Evolutionary conservation across 371 early-diverging fungal species (phyloP), one percentile per base, ranked within the genome.

Genomic region (Encephalitozoon intestinalis): DNA sequence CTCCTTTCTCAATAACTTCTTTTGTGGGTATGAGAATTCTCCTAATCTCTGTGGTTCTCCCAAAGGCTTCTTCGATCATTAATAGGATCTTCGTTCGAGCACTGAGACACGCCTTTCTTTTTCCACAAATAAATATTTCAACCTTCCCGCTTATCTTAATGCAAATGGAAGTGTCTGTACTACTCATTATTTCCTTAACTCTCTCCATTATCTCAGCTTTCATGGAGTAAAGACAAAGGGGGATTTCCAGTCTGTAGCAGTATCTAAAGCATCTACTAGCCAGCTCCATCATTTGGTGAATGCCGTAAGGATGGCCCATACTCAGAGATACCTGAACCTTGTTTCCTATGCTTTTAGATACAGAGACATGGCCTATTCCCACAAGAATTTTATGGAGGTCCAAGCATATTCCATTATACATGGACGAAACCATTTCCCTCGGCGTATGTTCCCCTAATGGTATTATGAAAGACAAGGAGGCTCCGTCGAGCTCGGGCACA

Each of bases 11-110:
- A 30, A 77, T n/a, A 15, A 74, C 31, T 31, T 44, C n/a, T 2
- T 28, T 23, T 9, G 50, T 49, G 26, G 69, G 51, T 12, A 75
- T 26, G 15, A 21, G 15, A 9, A 25, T 15, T 1, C 23, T 64
- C 40, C 40, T 54, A 9, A 15, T n/a, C 7, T 30, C 40, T 2
- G 58, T 28, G 18, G 25, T 9, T 41, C 73, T 37, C 31, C 73
- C 78, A 11, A 46, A 28, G 28, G 75, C 43, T 21, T 67, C 39
- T 31, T 78, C 78, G 9, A 78, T 66, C 37, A 78, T 26, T 5
- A 40, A n/a, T 2, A 69, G 40, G 5, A 78, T 74, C 1, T 75
- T 75, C 30, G 40, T 63, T 28, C 67, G 63, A 6, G 63, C 43
- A 43, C 66, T 49, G 15, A 72, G 50, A 15, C 34, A 50, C 11